Conservation (phyloP, 305 asterid genomes). For the Stenogyne calaminthoides region DNA sequence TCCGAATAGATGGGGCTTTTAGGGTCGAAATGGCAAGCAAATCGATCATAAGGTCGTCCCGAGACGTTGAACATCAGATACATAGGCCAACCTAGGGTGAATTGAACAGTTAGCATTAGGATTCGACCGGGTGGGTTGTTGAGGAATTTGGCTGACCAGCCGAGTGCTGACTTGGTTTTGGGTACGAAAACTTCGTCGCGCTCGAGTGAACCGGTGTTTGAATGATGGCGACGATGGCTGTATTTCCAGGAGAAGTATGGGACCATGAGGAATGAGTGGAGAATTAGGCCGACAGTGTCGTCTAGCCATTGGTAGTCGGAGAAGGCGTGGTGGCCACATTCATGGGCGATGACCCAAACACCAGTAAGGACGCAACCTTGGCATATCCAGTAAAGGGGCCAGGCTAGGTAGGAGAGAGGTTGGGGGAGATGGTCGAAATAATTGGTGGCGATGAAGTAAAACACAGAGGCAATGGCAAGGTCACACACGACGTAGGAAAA, state of each 20-base stretch:
- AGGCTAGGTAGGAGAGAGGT: conserved; percentile 56
- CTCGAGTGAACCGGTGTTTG: conserved; percentile 73
- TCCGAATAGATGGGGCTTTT: conserved; percentile 69
- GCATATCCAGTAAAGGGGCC: conserved; percentile 69
- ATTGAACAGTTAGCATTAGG: conserved; percentile 48
- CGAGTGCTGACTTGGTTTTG: conserved; percentile 48
- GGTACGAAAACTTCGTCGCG: conserved; percentile 87
- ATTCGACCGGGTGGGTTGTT: conserved; percentile 77
- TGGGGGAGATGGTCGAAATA: conserved; percentile 60
- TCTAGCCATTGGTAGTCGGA: conserved; percentile 78
- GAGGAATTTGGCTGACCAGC: conserved; percentile 44
- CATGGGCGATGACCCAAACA: conserved; percentile 85
- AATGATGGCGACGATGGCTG: conserved; percentile 89
- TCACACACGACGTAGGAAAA: conserved; percentile 74
- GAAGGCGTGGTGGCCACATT: conserved; percentile 85
- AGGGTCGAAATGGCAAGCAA: conserved; percentile 75
- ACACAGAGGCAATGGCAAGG: conserved; percentile 51
- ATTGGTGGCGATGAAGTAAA: conserved; percentile 66
- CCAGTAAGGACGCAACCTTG: conserved; percentile 84
- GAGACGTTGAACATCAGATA: conserved; percentile 65
- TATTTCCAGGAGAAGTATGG: conserved; percentile 82
- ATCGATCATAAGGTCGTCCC: conserved; percentile 63
- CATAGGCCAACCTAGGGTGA: conserved; percentile 78
- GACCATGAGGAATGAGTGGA: conserved; percentile 63
- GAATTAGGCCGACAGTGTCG: conserved; percentile 69